phyloP scores from a whole-genome alignment of 176 grass and related monocot species.

The Carex parvula region DNA sequence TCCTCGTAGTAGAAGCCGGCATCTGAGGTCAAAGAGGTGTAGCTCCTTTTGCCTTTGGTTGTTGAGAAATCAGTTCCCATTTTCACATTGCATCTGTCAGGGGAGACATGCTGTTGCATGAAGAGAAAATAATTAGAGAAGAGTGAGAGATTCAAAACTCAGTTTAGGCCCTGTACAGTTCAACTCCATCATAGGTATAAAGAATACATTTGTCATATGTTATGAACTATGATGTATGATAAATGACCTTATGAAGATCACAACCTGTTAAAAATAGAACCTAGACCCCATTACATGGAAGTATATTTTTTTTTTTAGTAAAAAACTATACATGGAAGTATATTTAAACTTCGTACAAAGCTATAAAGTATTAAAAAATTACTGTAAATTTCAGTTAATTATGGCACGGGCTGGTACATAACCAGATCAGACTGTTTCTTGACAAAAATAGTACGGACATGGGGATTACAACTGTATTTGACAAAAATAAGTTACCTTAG shows the following conservation, averaged over 20 bases:
- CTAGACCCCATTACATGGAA: background rate
- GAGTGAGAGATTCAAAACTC: background rate
- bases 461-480: background rate
- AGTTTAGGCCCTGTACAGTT: background rate
- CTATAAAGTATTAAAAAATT: background rate
- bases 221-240: background rate
- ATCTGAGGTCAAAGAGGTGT: conserved; percentile 21
- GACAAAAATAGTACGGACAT: background rate
- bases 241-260: background rate
- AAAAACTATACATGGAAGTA: background rate
- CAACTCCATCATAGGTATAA: background rate
- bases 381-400: background rate
- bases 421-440: background rate
- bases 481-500: background rate
- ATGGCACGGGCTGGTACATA: background rate
- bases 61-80: background rate
- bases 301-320: background rate
- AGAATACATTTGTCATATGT: too few relatives aligned
- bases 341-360: background rate
- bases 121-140: background rate
- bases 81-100: background rate
- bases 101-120: background rate
- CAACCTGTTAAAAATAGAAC: too few relatives aligned
- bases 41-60: background rate
- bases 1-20: background rate